These are phyloP conservation scores for Penicillium turbatum DNA, from an alignment of 495 filamentous ascomycete genomes.

Conservation along the genomic window DNA sequence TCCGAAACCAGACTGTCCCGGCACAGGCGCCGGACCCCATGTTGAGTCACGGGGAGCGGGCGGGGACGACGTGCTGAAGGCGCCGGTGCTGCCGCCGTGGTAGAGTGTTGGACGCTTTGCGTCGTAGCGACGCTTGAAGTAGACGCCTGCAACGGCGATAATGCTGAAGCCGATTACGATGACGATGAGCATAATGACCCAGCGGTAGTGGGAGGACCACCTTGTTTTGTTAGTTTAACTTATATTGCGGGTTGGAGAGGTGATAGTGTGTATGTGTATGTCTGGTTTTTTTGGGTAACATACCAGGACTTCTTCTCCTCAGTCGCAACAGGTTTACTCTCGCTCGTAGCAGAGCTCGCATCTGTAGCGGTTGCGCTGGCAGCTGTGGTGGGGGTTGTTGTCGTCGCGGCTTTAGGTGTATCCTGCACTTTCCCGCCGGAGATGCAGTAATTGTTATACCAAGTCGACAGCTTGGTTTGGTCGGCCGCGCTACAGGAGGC, in stretches of 20 bases:
- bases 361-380: slow-evolving; percentile 1
- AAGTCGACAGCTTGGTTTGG: slow-evolving; percentile 39
- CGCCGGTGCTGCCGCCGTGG: slow-evolving; percentile 21
- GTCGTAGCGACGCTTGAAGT: slow-evolving; percentile 48
- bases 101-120: slow-evolving; percentile 39
- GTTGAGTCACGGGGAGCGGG: background rate
- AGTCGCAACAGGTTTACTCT: background rate
- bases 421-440: slow-evolving; percentile 22
- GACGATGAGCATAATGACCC: slow-evolving; percentile 54
- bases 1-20: background rate
- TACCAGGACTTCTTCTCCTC: slow-evolving; percentile 27
- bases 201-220: slow-evolving; percentile 49
- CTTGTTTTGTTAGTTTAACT: slow-evolving; percentile 21
- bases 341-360: too few species aligned
- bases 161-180: slow-evolving; percentile 43
- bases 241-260: background rate
- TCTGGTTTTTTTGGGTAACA: background rate
- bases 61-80: slow-evolving; percentile 8
- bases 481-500: slow-evolving; percentile 35
- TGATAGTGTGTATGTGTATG: too few species aligned
- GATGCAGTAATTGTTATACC: slow-evolving; percentile 47
- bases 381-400: slow-evolving; percentile 6
- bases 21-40: background rate
- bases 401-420: slow-evolving; percentile 14
- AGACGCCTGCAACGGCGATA: slow-evolving; percentile 35